Base-by-base conservation (phyloP, 257 asterid species). In the Nicotiana undulata region DNA sequence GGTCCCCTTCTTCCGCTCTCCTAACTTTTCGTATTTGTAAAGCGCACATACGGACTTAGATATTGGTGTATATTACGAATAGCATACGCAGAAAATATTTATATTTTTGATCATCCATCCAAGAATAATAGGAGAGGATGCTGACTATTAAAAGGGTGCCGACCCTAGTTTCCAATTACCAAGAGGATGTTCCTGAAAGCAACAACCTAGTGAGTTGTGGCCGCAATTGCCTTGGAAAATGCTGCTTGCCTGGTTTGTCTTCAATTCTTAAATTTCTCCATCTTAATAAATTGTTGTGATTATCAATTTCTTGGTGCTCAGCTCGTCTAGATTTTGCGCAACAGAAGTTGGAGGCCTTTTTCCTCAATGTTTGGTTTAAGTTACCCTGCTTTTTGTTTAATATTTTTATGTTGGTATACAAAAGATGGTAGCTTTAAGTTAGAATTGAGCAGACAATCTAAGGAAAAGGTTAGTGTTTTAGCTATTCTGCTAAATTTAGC, bases 61-160 rank as follows among this genome's bases (percentile, higher is more conserved):
- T 51, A 24, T 8, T 37, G 44, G 9, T 37, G 44, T 37, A 6
- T 37, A 37, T 37, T 37, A 37, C 44, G 44, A 4, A 76, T 63
- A 65, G 16, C 34, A 10, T 34, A 9, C 3, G 8, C 22, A 53
- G 63, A 77, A 26, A 37, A 22, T 53, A 40, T 20, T 7, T 52
- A 22, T 26, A 8, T 55, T 55, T 7, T 56, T 17, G 0, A 24
- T 24, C 1, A 46, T 40, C 4, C 46, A 15, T 53, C 28, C 13
- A 79, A 58, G 66, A 51, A 31, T 18, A 81, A 10, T 31, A 49
- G 72, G 85, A 75, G 44, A 65, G 84, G 83, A 87, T 84, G 93
- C 82, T 91, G 93, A 93, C 96, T 12, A 91, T 93, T 65, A 93
- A 84, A 82, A 90, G 89, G 88, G 94, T 93, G 63, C 86, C 97